Evolutionary conservation across 2,329 filamentous ascomycete species (phyloP).

Genomic region (Phialophora chinensis): DNA sequence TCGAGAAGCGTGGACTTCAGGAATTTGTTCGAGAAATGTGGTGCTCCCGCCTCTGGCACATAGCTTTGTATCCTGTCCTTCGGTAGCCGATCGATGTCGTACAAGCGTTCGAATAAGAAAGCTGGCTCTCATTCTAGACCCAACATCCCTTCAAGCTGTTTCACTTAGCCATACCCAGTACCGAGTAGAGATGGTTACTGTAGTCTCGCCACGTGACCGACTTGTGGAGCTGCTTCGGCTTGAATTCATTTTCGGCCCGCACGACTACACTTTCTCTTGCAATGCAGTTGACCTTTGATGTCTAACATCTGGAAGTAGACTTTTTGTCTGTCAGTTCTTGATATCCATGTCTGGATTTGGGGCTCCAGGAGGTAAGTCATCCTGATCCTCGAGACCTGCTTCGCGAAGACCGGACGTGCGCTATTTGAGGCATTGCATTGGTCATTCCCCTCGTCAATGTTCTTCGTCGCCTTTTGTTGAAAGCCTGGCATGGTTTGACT

Average conservation of each 20-base stretch:
- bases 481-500: neutral
- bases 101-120: neutral
- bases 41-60: neutral
- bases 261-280: neutral
- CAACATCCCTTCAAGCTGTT: neutral
- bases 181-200: neutral
- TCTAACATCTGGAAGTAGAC: neutral
- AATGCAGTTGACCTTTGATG: neutral
- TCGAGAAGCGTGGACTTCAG: neutral
- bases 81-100: neutral
- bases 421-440: neutral
- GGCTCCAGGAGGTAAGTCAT: slow-evolving; percentile 38
- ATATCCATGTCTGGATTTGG: slow-evolving; percentile 62
- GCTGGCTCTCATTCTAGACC: neutral
- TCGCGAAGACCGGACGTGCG: neutral
- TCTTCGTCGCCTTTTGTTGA: neutral
- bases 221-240: neutral
- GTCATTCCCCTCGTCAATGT: neutral
- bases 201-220: neutral
- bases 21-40: neutral
- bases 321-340: neutral
- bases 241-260: neutral
- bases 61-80: neutral
- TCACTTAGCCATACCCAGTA: neutral
- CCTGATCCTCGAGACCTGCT: neutral